Percentiles rank a stretch among this genome's conserved stretches.
These are phyloP conservation scores for Orbilia brochopaga DNA, from an alignment of 2,329 filamentous ascomycete species.

Conservation along the genomic window DNA sequence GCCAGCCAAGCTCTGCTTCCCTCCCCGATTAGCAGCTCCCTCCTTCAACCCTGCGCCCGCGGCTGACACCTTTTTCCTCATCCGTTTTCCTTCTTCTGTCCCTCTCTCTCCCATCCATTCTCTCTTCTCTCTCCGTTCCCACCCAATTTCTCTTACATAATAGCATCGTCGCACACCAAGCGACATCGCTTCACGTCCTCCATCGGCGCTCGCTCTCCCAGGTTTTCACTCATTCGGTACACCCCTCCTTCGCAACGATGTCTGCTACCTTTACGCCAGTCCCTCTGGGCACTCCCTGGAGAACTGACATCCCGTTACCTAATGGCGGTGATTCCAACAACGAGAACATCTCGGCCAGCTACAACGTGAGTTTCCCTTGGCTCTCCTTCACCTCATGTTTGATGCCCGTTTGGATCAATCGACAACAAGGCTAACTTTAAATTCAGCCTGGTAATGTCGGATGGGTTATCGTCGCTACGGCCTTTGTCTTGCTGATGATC, in stretches of 20 bases:
- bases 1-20: slow-evolving; percentile 5
- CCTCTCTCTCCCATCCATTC: not conserved
- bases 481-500: slow-evolving; percentile 88
- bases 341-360: slow-evolving; percentile 38
- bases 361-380: slow-evolving; percentile 36
- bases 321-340: slow-evolving; percentile 40
- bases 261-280: slow-evolving; percentile 32
- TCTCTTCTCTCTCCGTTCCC: slow-evolving; percentile 4
- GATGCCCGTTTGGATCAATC: not conserved
- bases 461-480: slow-evolving; percentile 77
- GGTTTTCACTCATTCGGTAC: not conserved
- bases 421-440: not conserved
- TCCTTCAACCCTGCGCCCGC: not conserved
- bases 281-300: slow-evolving; percentile 37
- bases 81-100: slow-evolving; percentile 2
- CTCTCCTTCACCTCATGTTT: not conserved
- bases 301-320: slow-evolving; percentile 39
- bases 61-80: not conserved
- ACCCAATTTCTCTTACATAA: slow-evolving; percentile 36
- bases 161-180: slow-evolving; percentile 23
- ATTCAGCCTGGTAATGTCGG: slow-evolving; percentile 79
- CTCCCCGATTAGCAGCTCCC: too few relatives aligned
- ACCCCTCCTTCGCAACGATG: slow-evolving; percentile 14
- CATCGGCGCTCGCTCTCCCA: slow-evolving; percentile 8
- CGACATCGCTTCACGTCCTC: slow-evolving; percentile 7